phyloP scores from a whole-genome alignment of 2,329 filamentous ascomycete species.

The Colletotrichum euphorbiae region DNA sequence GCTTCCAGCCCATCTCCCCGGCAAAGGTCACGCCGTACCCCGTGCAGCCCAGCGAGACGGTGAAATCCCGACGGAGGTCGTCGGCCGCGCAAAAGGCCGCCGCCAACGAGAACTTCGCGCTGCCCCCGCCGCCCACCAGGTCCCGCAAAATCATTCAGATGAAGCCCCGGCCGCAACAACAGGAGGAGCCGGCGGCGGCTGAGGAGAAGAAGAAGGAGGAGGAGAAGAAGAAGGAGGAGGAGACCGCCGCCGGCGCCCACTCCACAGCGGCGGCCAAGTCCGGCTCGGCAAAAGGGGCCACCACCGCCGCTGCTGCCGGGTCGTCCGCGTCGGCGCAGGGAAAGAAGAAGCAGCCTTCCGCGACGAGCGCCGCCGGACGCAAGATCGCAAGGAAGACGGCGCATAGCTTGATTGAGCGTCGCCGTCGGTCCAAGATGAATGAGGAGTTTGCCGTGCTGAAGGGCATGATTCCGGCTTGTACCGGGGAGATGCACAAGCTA shows the following conservation, averaged over 20 bases:
- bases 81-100: slow-evolving; percentile 57
- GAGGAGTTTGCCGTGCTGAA: slow-evolving; percentile 96
- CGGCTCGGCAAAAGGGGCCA: slow-evolving; percentile 25
- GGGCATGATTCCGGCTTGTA: slow-evolving; percentile 94
- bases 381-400: slow-evolving; percentile 97
- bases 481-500: slow-evolving; percentile 98
- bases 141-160: slow-evolving; percentile 98
- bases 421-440: slow-evolving; percentile 96
- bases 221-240: slow-evolving; percentile 29
- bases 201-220: slow-evolving; percentile 33
- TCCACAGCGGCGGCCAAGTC: slow-evolving; percentile 7
- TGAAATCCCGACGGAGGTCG: slow-evolving; percentile 65
- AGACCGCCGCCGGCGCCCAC: slow-evolving; percentile 33
- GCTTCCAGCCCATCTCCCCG: slow-evolving; percentile 10
- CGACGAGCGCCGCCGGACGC: slow-evolving; percentile 85
- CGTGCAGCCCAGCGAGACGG: slow-evolving; percentile 62
- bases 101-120: slow-evolving; percentile 77
- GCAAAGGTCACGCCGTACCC: slow-evolving; percentile 52
- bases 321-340: slow-evolving; percentile 33
- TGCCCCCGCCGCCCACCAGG: slow-evolving; percentile 92
- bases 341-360: slow-evolving; percentile 82
- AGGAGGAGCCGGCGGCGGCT: slow-evolving; percentile 49
- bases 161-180: slow-evolving; percentile 71
- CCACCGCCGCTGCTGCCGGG: slow-evolving; percentile 40
- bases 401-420: slow-evolving; percentile 92